Base-by-base conservation (phyloP, 768 basidiomycete species). In the Phallus indusiatus region DNA sequence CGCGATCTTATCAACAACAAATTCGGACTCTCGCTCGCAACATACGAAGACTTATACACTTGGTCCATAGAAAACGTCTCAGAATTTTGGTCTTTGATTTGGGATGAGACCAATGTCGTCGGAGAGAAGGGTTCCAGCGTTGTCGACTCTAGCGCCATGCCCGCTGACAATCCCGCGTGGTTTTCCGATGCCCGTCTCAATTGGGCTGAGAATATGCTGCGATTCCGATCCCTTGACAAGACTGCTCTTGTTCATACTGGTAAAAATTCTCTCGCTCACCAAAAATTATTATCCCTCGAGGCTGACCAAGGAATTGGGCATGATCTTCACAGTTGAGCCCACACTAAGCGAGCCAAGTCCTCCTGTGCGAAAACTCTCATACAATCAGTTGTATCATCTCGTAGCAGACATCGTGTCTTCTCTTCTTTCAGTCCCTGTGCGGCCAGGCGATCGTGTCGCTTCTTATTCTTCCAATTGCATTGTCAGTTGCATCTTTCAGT, bases 201-300 rank as follows among this genome's bases (percentile, higher is more conserved):
- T 67, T 90, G 85, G 83, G 86, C 89, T 20, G 87, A 91, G 73
- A 90, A 90, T 66, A 85, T 90, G 80, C 73, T 90, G 37, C 72
- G 73, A 28, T 78, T 75, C 67, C 81, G 84, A 61, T 79, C 81
- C 10, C 67, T 73, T 28, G 71, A 77, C 58, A 84, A 84, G 67
- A 65, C 79, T 4, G 88, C 89, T 1, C 74, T 90, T 61, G 77
- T 90, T 53, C 82, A 88, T 76, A 77, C 80, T 63, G 83, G 86
- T 88, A 69, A 60, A 81, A 82, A 36, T 55, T 63, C 56, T 56
- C 62, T 62, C 61, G 60, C 63, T 46, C 61, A 21, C 62, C 62
- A 58, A 48, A 61, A 61, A 60, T 64, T 65, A 65, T 62, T 57
- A 54, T 62, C 56, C 56, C 54, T 28, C 28, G 28, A 28, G 28